phyloP scores from a whole-genome alignment of 345 rosid species.

The Sisymbrium irio region DNA sequence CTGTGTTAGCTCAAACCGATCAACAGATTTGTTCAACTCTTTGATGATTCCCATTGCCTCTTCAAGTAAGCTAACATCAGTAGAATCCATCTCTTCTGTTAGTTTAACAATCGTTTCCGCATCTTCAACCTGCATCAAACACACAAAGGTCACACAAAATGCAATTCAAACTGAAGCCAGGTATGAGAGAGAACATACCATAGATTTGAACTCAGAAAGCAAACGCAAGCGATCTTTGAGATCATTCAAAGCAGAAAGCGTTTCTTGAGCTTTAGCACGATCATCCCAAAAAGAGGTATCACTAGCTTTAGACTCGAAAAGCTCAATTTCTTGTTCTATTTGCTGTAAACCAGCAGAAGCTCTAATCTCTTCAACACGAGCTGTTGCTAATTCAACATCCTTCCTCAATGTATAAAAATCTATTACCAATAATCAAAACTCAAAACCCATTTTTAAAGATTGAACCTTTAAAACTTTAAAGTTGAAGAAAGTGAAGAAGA shows the following conservation, averaged over 20 bases:
- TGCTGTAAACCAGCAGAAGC: conserved; percentile 53
- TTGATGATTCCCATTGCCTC: conserved; percentile 71
- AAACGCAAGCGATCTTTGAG: conserved; percentile 61
- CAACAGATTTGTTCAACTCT: conserved; percentile 64
- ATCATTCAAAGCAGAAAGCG: conserved; percentile 65
- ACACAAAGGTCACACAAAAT: not conserved
- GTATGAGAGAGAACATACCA: conserved; percentile 39
- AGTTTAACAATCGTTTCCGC: conserved; percentile 76
- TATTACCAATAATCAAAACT: conserved; percentile 25
- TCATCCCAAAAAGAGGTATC: conserved; percentile 86
- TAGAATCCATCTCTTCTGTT: conserved; percentile 92
- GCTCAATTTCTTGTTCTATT: conserved; percentile 54
- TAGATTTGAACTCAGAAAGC: conserved; percentile 65
- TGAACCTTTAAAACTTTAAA: not conserved
- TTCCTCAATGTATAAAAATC: conserved; percentile 79
- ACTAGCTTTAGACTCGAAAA: conserved; percentile 65
- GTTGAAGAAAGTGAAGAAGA: not conserved
- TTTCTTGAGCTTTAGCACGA: conserved; percentile 72
- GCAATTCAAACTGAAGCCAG: too few relatives aligned
- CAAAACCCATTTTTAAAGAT: not conserved
- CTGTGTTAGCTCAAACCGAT: conserved; percentile 77
- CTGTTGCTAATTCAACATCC: conserved; percentile 69
- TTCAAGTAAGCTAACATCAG: conserved; percentile 77
- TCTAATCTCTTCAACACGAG: conserved; percentile 68
- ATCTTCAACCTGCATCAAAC: conserved; percentile 69